Evolutionary conservation across 1,139 yeast species (phyloP).

Genomic region (Sugiyamaella sp.): DNA sequence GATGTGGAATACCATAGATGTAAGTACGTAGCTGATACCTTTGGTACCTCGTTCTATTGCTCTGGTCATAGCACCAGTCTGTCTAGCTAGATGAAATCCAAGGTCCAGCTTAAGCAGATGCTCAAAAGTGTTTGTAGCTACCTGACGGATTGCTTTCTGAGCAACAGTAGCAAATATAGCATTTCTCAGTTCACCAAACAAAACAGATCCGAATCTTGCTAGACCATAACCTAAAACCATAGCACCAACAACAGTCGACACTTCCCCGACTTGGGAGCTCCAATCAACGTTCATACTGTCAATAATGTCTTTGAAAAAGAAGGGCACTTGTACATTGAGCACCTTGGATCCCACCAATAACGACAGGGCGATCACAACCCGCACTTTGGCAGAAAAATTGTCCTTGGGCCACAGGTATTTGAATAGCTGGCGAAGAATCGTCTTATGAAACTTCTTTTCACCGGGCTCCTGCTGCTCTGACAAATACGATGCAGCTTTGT

Average conservation of each 20-base stretch:
- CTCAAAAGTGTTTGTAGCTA: constrained; percentile 82
- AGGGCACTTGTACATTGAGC: constrained; percentile 93
- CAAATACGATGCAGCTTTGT: constrained; percentile 1
- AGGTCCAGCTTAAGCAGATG: constrained; percentile 84
- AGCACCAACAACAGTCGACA: constrained; percentile 66
- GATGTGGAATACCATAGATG: constrained; percentile 96
- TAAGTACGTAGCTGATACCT: constrained; percentile 89
- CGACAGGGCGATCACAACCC: constrained; percentile 76
- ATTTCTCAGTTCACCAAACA: constrained; percentile 91
- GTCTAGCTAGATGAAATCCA: constrained; percentile 86
- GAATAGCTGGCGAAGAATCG: constrained; percentile 47
- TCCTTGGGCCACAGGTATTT: constrained; percentile 88
- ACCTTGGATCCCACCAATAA: constrained; percentile 78
- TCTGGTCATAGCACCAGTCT: constrained; percentile 94
- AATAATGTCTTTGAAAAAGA: constrained; percentile 83
- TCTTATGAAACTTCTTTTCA: constrained; percentile 29
- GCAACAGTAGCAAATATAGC: constrained; percentile 96
- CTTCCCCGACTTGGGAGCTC: constrained; percentile 60
- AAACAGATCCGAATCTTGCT: constrained; percentile 90
- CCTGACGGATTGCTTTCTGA: constrained; percentile 89
- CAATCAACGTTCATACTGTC: constrained; percentile 95
- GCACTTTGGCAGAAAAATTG: constrained; percentile 64
- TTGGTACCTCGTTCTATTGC: constrained; percentile 98
- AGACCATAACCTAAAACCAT: constrained; percentile 88
- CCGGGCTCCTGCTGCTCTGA: constrained; percentile 15